A percentile compares a stretch with the other conserved stretches of the same genome.
These are phyloP conservation scores for Didymella segeticola DNA, from an alignment of 2,329 filamentous ascomycete genomes.

Conservation along the genomic window DNA sequence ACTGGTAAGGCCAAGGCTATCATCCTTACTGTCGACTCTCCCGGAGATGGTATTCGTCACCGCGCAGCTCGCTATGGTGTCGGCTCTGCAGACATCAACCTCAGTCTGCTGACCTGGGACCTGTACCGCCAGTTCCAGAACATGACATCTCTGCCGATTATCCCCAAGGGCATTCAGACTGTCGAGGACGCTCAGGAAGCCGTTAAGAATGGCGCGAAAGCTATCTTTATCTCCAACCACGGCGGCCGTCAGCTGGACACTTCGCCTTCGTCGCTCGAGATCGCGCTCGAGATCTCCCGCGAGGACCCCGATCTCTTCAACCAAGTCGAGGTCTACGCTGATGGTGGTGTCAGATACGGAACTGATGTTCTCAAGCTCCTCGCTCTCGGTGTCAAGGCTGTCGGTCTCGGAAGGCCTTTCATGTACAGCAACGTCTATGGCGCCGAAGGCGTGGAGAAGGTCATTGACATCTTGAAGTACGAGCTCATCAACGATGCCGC, in stretches of 20 bases:
- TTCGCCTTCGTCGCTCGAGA: constrained; percentile 73
- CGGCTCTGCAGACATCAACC: constrained; percentile 39
- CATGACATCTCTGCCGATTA: constrained; percentile 48
- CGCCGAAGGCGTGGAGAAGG: constrained; percentile 66
- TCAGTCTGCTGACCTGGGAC: constrained; percentile 45
- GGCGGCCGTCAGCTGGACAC: constrained; percentile 52
- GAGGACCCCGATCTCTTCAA: constrained; percentile 49
- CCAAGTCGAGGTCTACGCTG: constrained; percentile 50
- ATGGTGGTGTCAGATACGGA: constrained; percentile 51
- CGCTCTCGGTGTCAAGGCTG: constrained; percentile 48
- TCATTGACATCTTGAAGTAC: constrained; percentile 58
- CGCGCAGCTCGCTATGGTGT: constrained; percentile 44
- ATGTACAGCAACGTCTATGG: constrained; percentile 65
- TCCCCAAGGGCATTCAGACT: constrained; percentile 51
- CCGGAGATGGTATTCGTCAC: constrained; percentile 48
- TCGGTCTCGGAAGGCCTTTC: constrained; percentile 57
- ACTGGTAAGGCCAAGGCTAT: constrained; percentile 49
- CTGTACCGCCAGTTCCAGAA: constrained; percentile 45
- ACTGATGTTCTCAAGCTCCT: constrained; percentile 49
- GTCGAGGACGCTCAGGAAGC: constrained; percentile 49
- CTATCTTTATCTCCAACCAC: constrained; percentile 53
- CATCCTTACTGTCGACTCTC: constrained; percentile 51
- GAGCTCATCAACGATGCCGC: constrained; percentile 53
- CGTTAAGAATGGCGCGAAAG: constrained; percentile 45
- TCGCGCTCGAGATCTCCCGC: constrained; percentile 78